Percentiles rank a stretch among this genome's conserved stretches.
These are phyloP conservation scores for Rhodotorula sp. DNA, from an alignment of 1,284 basidiomycete genomes.

Conservation along the genomic window DNA sequence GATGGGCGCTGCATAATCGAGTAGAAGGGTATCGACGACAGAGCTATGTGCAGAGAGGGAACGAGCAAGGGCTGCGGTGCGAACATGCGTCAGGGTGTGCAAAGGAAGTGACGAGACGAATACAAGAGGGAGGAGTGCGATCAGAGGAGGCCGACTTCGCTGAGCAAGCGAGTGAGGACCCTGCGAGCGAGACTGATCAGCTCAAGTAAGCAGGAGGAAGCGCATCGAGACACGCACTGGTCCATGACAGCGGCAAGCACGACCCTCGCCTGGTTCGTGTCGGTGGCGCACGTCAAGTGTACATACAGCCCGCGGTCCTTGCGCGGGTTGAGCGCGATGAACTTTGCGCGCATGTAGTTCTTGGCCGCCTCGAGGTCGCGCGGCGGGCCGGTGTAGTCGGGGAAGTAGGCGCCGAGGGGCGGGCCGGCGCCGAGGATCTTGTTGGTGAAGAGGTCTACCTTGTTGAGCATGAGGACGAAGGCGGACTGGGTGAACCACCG, in stretches of 20 bases:
- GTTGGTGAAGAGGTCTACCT: slow-evolving; percentile 79
- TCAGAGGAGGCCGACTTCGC: slow-evolving; percentile 31
- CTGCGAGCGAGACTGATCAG: not conserved
- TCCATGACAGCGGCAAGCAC: slow-evolving; percentile 51
- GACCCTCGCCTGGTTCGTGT: slow-evolving; percentile 46
- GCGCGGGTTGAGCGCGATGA: slow-evolving; percentile 48
- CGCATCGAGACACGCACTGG: slow-evolving; percentile 8
- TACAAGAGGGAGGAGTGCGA: too few relatives aligned
- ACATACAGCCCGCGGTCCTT: slow-evolving; percentile 43
- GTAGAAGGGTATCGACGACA: not conserved
- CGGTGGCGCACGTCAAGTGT: slow-evolving; percentile 44
- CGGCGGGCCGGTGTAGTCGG: slow-evolving; percentile 34
- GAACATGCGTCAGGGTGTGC: not conserved
- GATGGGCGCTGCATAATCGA: not conserved
- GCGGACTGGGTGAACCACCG: slow-evolving; percentile 27
- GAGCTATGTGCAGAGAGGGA: too few relatives aligned
- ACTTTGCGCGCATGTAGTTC: slow-evolving; percentile 47
- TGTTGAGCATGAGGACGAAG: slow-evolving; percentile 39
- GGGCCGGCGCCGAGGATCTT: slow-evolving; percentile 24
- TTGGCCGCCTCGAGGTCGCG: slow-evolving; percentile 21
- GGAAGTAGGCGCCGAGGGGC: slow-evolving; percentile 31
- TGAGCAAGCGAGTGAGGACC: slow-evolving; percentile 20
- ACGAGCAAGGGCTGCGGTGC: too few relatives aligned
- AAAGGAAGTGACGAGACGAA: not conserved
- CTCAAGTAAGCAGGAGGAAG: not conserved